Percentiles rank a stretch among this genome's conserved stretches.
Conservation (phyloP, 805 yeast species). For the Lachancea sp. region DNA sequence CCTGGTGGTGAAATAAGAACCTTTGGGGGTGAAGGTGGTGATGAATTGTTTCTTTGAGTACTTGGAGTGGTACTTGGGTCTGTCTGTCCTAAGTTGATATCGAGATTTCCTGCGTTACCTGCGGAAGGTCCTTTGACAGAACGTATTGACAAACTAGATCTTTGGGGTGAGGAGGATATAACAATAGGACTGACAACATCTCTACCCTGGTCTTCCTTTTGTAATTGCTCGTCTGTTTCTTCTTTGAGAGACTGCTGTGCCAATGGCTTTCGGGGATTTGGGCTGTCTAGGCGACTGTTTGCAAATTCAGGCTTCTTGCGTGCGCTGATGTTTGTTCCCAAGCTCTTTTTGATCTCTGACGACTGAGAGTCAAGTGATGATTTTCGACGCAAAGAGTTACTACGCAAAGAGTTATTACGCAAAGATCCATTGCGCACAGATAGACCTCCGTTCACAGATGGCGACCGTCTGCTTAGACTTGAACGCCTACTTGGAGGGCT, state of each 20-base stretch:
- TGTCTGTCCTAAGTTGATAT: too few relatives aligned
- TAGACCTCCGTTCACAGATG: constrained; percentile 13
- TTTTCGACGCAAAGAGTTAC: constrained; percentile 9
- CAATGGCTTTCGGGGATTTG: constrained; percentile 11
- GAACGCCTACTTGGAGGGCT: constrained; percentile 16
- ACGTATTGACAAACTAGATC: background rate
- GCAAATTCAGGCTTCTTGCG: background rate
- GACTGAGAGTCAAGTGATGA: constrained; percentile 12
- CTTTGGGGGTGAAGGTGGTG: constrained; percentile 2
- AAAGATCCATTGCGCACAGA: constrained; percentile 5
- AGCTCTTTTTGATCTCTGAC: constrained; percentile 3
- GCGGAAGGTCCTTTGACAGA: too few relatives aligned
- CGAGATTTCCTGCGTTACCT: too few relatives aligned
- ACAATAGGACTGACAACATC: constrained; percentile 11
- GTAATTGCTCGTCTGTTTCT: constrained; percentile 24
- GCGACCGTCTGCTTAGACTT: constrained; percentile 12
- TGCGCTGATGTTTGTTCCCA: background rate
- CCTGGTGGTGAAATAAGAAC: constrained; percentile 5
- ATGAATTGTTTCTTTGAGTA: background rate
- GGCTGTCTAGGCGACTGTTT: background rate
- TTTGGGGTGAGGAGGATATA: constrained; percentile 5
- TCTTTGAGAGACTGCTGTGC: constrained; percentile 23
- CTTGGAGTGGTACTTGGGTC: background rate
- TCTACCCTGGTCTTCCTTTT: constrained; percentile 11
- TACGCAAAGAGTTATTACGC: constrained; percentile 9